Base-by-base conservation (phyloP, 495 filamentous ascomycete genomes). In the Xylaria castorea region DNA sequence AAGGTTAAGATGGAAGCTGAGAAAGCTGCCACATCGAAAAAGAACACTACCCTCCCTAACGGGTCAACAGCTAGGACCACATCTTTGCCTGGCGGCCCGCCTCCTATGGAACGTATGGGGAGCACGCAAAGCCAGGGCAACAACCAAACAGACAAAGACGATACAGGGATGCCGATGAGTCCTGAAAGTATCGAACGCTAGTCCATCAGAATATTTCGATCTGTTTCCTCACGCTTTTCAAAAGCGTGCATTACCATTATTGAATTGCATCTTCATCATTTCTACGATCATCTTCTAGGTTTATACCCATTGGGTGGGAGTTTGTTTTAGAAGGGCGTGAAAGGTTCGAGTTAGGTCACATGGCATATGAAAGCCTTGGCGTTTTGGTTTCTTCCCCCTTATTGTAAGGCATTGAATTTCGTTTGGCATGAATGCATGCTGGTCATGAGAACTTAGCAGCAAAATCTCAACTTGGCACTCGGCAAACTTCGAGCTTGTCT, bases 111-210 rank as follows among this genome's bases (percentile, higher is more conserved):
- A 70, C 79, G 84, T 27, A 82, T 81, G 60, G 84, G 84, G 55
- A 86, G 86, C 69, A 82, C 80, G 64, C 85, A 87, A 74, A 87
- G 85, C 38, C 86, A 87, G 76, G 83, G 79, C 32, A 85, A 84
- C 44, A 84, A 84, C 48, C 84, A 87, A 70, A 88, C 84, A 38
- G 88, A 89, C 61, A 88, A 89, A 66, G 87, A 85, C 42, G 87
- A 85, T 48, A 82, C 81, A 53, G 89, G 89, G 22, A 90, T 91
- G 86, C 70, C 70, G 27, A 91, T 91, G 87, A 91, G 89, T 73
- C 90, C 90, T 9, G 89, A 91, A 78, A 90, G 89, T 75, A 85
- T 91, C 64, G 86, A 88, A 75, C 83, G 74, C 53, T 78, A 76
- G 25, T 42, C 50, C 40, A 58, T 30, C 18, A 34, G 27, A n/a